Evolutionary conservation across 2,329 filamentous ascomycete genomes (phyloP).

Genomic region (Fonsecaea pedrosoi): DNA sequence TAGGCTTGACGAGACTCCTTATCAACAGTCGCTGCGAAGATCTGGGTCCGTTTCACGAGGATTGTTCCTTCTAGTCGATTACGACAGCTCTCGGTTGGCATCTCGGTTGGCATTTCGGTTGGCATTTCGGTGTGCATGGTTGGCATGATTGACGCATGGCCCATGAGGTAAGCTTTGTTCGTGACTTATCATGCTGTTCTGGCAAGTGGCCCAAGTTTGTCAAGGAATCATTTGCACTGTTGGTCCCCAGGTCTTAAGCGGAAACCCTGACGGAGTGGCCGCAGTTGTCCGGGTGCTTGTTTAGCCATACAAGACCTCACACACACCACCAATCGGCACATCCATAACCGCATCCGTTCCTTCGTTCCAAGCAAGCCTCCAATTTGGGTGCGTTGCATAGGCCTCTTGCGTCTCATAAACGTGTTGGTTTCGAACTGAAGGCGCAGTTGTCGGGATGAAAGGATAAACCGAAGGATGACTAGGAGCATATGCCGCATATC

Average conservation of each 20-base stretch:
- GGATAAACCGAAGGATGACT: conserved; percentile 13
- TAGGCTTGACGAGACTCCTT: neutral
- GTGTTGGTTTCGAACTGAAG: conserved; percentile 6
- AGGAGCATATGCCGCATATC: neutral
- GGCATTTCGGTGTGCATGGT: neutral
- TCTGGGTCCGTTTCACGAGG: neutral
- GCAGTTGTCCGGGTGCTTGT: neutral
- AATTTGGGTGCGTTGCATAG: conserved; percentile 59
- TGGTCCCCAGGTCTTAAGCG: neutral
- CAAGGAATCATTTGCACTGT: neutral
- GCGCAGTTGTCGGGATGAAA: conserved; percentile 14
- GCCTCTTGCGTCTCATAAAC: conserved; percentile 4
- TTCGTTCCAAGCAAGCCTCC: conserved; percentile 84
- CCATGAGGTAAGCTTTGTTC: neutral
- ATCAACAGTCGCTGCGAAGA: neutral
- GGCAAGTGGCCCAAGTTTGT: neutral
- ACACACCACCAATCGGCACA: conserved; percentile 91
- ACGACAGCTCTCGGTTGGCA: too few species aligned
- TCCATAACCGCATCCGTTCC: conserved; percentile 98
- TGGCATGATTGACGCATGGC: neutral
- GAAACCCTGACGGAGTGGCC: neutral
- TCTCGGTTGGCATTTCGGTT: neutral
- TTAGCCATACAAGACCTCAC: conserved; percentile 84
- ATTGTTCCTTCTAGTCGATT: neutral
- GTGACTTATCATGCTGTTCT: neutral